Evolutionary conservation across 2,329 filamentous ascomycete genomes (phyloP).

Genomic region (Colletotrichum incanum): DNA sequence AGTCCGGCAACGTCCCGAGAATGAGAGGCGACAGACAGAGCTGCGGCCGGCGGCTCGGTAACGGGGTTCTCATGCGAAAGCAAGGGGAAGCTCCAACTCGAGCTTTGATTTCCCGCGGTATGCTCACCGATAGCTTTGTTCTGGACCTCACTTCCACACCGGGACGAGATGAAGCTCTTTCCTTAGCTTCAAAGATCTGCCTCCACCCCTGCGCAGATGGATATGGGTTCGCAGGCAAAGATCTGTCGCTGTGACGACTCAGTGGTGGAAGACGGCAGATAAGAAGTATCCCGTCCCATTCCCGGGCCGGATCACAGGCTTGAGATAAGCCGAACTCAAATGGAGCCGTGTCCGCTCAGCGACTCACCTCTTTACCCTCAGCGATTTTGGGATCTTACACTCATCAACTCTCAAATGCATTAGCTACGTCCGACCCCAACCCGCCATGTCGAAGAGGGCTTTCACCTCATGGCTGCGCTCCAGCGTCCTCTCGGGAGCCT

Average conservation of each 20-base stretch:
- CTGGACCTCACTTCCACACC: neutral
- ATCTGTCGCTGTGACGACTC: neutral
- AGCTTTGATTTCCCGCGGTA: neutral
- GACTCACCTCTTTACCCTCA: neutral
- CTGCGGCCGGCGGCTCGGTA: neutral
- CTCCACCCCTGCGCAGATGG: neutral
- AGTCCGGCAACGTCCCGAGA: neutral
- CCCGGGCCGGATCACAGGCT: neutral
- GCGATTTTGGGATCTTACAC: neutral
- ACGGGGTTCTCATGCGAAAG: neutral
- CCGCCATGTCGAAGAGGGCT: constrained; percentile 14
- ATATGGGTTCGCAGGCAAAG: neutral
- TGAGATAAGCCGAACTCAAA: neutral
- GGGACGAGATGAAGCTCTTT: neutral
- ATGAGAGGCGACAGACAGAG: neutral
- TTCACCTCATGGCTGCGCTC: constrained; percentile 4
- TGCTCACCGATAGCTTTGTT: neutral
- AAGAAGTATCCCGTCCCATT: neutral
- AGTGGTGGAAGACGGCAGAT: neutral
- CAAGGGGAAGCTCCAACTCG: neutral
- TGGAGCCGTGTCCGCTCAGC: neutral
- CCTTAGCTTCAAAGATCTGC: neutral
- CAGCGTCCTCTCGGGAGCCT: neutral
- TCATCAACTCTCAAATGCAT: neutral
- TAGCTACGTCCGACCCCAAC: neutral